These are phyloP conservation scores for Debaryomyces prosopidis DNA, from an alignment of 805 yeast species.

Conservation along the genomic window DNA sequence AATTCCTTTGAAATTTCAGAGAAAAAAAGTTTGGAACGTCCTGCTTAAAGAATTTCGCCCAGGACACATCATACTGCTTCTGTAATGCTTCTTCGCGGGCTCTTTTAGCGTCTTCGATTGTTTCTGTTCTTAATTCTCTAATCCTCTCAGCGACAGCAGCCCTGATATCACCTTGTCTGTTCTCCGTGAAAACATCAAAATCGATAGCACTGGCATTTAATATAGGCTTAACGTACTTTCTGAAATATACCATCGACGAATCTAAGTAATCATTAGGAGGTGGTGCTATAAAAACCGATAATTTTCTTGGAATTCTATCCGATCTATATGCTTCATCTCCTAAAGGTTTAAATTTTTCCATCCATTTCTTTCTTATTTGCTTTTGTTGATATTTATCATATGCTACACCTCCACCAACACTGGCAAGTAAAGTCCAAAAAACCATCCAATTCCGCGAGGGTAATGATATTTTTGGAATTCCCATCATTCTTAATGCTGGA, in stretches of 20 bases:
- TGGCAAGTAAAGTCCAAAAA: slow-evolving; percentile 72
- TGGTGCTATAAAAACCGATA: slow-evolving; percentile 88
- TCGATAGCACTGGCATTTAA: slow-evolving; percentile 83
- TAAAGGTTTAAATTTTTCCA: slow-evolving; percentile 54
- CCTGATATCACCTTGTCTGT: slow-evolving; percentile 88
- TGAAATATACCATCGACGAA: slow-evolving; percentile 69
- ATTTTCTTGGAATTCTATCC: slow-evolving; percentile 64
- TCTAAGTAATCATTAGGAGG: slow-evolving; percentile 92
- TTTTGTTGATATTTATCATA: slow-evolving; percentile 80
- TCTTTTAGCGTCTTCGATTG: slow-evolving; percentile 9
- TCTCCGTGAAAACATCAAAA: slow-evolving; percentile 72
- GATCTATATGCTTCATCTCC: slow-evolving; percentile 49
- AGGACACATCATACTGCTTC: slow-evolving; percentile 20
- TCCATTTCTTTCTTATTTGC: slow-evolving; percentile 63
- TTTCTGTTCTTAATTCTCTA: slow-evolving; percentile 60
- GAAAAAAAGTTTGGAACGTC: slow-evolving; percentile 15
- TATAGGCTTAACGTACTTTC: slow-evolving; percentile 81
- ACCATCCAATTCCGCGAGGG: slow-evolving; percentile 95
- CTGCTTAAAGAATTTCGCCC: slow-evolving; percentile 27
- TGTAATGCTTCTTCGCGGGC: slow-evolving; percentile 3
- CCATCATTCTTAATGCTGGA: slow-evolving; percentile 85
- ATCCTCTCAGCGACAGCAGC: slow-evolving; percentile 78
- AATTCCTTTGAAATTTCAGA: slow-evolving; percentile 19
- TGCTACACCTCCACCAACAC: slow-evolving; percentile 69
- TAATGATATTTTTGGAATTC: slow-evolving; percentile 70